Conservation (phyloP, 2,329 filamentous ascomycete genomes). For the Paracorniculantispora psalliotae region DNA sequence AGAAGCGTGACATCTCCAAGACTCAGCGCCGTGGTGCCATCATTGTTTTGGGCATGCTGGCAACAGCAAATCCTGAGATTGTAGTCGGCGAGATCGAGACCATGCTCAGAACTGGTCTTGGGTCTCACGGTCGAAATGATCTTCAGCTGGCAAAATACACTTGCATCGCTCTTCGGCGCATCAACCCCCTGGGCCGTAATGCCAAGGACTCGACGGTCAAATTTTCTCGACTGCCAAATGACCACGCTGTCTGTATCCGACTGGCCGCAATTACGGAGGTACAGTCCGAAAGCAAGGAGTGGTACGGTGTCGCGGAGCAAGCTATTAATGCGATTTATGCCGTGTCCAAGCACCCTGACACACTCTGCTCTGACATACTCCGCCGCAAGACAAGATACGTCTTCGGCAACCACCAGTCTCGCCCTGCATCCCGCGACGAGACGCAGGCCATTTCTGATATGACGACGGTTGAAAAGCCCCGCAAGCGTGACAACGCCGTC, state of each 20-base stretch:
- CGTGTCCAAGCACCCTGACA: constrained; percentile 89
- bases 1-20: constrained; percentile 87
- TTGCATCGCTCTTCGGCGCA: constrained; percentile 84
- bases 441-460: constrained; percentile 33
- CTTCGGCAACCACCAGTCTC: constrained; percentile 51
- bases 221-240: constrained; percentile 78
- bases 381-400: constrained; percentile 80
- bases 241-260: constrained; percentile 78
- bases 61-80: constrained; percentile 85
- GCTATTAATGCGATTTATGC: constrained; percentile 94
- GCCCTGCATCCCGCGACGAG: constrained; percentile 43
- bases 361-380: constrained; percentile 85
- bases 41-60: constrained; percentile 95
- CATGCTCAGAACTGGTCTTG: constrained; percentile 86
- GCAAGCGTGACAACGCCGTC: constrained; percentile 62
- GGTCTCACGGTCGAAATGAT: constrained; percentile 72
- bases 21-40: constrained; percentile 89
- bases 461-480: constrained; percentile 37
- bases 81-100: constrained; percentile 93
- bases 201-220: constrained; percentile 65
- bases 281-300: constrained; percentile 85
- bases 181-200: constrained; percentile 79
- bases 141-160: constrained; percentile 91
- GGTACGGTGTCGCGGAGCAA: constrained; percentile 93
- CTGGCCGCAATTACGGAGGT: constrained; percentile 83